Evolutionary conservation across 148 eudicot species (phyloP).

Genomic region (Arctostaphylos glauca): DNA sequence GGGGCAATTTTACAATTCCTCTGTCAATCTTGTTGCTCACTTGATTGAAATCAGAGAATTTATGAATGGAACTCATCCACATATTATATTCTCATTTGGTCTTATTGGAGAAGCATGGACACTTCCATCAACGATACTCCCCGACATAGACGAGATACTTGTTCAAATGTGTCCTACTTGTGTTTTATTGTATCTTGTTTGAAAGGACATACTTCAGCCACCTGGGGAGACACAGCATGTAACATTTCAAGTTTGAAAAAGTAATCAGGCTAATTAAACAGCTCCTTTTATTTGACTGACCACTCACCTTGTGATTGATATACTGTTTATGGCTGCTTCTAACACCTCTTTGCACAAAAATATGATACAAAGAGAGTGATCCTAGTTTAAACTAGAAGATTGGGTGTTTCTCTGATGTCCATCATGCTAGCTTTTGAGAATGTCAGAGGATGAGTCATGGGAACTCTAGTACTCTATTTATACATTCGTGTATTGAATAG

Average conservation of each 20-base stretch:
- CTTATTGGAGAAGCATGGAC: not conserved
- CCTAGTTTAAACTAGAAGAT: constrained; percentile 1
- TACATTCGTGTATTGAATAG: not conserved
- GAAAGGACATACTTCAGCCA: not conserved
- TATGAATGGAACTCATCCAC: not conserved
- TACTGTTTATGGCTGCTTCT: not conserved
- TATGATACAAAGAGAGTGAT: not conserved
- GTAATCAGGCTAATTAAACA: not conserved
- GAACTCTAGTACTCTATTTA: not conserved
- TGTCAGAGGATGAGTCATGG: not conserved
- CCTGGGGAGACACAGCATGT: not conserved
- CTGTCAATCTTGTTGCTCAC: not conserved
- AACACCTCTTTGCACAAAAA: not conserved
- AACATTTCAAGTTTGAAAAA: not conserved
- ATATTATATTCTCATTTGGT: not conserved
- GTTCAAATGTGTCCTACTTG: not conserved
- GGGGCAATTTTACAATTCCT: not conserved
- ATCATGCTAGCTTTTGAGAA: not conserved
- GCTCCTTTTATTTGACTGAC: not conserved
- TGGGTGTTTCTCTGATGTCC: not conserved
- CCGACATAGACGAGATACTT: not conserved
- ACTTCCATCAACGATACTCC: not conserved
- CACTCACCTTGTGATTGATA: not conserved
- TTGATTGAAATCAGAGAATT: not conserved
- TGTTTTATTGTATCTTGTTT: not conserved